phyloP scores from a whole-genome alignment of 1,284 basidiomycete species.

The Sparassis latifolia region DNA sequence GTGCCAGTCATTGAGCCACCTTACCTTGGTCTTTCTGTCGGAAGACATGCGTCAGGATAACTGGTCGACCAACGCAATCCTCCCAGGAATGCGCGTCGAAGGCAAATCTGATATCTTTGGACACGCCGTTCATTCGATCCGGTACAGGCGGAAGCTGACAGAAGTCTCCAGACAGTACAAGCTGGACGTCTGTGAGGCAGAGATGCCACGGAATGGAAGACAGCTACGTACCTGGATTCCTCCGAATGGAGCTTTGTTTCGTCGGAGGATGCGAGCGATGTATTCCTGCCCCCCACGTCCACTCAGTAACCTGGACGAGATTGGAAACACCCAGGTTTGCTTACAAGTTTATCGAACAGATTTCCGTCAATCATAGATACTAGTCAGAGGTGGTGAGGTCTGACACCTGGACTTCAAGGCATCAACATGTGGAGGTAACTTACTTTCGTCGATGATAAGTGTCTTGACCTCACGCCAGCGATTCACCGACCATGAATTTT shows the following conservation, averaged over 20 bases:
- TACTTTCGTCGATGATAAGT: slow-evolving; percentile 70
- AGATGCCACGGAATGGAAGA: slow-evolving; percentile 4
- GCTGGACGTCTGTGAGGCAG: slow-evolving; percentile 27
- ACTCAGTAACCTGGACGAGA: neutral
- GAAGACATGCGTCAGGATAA: slow-evolving; percentile 34
- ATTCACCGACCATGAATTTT: slow-evolving; percentile 10
- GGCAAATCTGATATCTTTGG: slow-evolving; percentile 40
- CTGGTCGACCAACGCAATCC: slow-evolving; percentile 32
- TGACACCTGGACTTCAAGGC: too few relatives aligned
- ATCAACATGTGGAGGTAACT: slow-evolving; percentile 13
- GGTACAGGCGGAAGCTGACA: slow-evolving; percentile 77
- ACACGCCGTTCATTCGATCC: slow-evolving; percentile 26
- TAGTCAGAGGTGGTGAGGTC: slow-evolving; percentile 13
- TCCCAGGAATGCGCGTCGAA: slow-evolving; percentile 68
- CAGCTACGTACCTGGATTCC: slow-evolving; percentile 54
- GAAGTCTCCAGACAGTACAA: slow-evolving; percentile 76
- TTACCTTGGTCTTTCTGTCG: slow-evolving; percentile 50
- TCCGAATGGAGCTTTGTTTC: slow-evolving; percentile 52
- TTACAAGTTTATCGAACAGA: slow-evolving; percentile 63
- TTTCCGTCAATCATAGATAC: slow-evolving; percentile 56
- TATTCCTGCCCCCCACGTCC: slow-evolving; percentile 26
- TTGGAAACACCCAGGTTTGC: slow-evolving; percentile 7
- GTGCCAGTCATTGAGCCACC: slow-evolving; percentile 4
- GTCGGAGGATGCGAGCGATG: slow-evolving; percentile 46
- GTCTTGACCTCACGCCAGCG: slow-evolving; percentile 49